Percentiles rank a stretch among this genome's conserved stretches.
Conservation (phyloP, 2,329 filamentous ascomycete species). For the Chaetomiaceae sp. region DNA sequence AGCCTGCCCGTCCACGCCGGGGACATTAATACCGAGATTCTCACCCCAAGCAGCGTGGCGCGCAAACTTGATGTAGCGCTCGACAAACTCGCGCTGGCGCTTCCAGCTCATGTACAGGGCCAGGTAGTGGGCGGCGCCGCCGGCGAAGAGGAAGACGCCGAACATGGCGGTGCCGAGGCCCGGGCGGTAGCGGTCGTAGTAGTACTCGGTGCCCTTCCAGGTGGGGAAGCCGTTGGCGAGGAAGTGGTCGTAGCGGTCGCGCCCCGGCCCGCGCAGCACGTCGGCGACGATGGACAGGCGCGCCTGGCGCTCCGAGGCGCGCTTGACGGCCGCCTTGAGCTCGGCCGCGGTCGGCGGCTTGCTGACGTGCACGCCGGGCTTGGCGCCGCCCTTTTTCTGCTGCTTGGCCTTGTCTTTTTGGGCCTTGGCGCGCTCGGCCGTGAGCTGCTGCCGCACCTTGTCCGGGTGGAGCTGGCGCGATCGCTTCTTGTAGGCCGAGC, state of each 20-base stretch:
- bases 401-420: slow-evolving; percentile 48
- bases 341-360: slow-evolving; percentile 69
- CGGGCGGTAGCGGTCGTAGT: slow-evolving; percentile 89
- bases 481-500: slow-evolving; percentile 88
- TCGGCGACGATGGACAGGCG: slow-evolving; percentile 78
- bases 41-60: slow-evolving; percentile 86
- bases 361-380: slow-evolving; percentile 57
- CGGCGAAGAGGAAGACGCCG: slow-evolving; percentile 74
- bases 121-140: slow-evolving; percentile 81
- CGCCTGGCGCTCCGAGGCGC: slow-evolving; percentile 75
- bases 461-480: slow-evolving; percentile 82
- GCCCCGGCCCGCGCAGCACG: slow-evolving; percentile 72
- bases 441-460: slow-evolving; percentile 83
- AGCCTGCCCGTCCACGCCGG: slow-evolving; percentile 49
- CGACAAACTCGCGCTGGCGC: slow-evolving; percentile 83
- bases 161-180: slow-evolving; percentile 78
- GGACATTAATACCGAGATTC: slow-evolving; percentile 58
- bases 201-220: slow-evolving; percentile 98
- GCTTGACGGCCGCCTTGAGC: slow-evolving; percentile 71
- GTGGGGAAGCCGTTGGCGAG: slow-evolving; percentile 85
- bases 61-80: slow-evolving; percentile 86
- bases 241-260: slow-evolving; percentile 93
- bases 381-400: slow-evolving; percentile 44
- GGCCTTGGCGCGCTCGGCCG: slow-evolving; percentile 58
- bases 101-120: slow-evolving; percentile 81